These are phyloP conservation scores for Clavispora santaluciae DNA, from an alignment of 805 yeast genomes.

Conservation along the genomic window DNA sequence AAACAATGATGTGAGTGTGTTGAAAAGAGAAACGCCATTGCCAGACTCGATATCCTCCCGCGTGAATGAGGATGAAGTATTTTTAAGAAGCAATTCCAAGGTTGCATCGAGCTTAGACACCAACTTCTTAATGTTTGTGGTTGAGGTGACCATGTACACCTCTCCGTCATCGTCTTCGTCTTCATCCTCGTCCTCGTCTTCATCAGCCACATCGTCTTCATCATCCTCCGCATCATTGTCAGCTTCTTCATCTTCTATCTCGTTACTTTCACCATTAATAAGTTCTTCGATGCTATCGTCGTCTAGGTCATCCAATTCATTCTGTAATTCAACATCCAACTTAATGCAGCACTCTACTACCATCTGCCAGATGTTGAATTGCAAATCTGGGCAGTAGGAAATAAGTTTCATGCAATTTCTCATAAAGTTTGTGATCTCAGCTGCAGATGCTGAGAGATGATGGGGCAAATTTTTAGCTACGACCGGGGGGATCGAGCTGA, in stretches of 20 bases:
- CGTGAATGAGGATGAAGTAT: slow-evolving; percentile 47
- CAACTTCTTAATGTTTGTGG: slow-evolving; percentile 46
- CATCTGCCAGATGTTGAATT: slow-evolving; percentile 71
- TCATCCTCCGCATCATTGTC: slow-evolving; percentile 26
- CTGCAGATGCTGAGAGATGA: slow-evolving; percentile 54
- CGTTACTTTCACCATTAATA: slow-evolving; percentile 44
- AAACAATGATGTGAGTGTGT: slow-evolving; percentile 71
- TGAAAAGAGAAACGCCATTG: slow-evolving; percentile 63
- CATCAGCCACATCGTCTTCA: slow-evolving; percentile 14
- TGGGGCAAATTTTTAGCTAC: slow-evolving; percentile 71
- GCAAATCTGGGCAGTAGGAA: slow-evolving; percentile 71
- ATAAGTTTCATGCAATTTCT: slow-evolving; percentile 56
- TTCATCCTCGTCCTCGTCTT: slow-evolving; percentile 21
- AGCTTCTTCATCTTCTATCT: slow-evolving; percentile 31
- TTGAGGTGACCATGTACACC: slow-evolving; percentile 30
- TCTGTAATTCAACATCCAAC: slow-evolving; percentile 87
- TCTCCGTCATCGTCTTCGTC: slow-evolving; percentile 28
- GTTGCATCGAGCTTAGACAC: slow-evolving; percentile 70
- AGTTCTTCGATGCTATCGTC: slow-evolving; percentile 57
- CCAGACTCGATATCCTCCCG: slow-evolving; percentile 51
- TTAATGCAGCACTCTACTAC: slow-evolving; percentile 76
- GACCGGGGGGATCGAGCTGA: slow-evolving; percentile 55
- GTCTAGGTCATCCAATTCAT: slow-evolving; percentile 79
- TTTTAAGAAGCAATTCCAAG: slow-evolving; percentile 51
- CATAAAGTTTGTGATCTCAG: slow-evolving; percentile 57